These are phyloP conservation scores for Plantago major DNA, from an alignment of 257 asterid species.

Conservation along the genomic window DNA sequence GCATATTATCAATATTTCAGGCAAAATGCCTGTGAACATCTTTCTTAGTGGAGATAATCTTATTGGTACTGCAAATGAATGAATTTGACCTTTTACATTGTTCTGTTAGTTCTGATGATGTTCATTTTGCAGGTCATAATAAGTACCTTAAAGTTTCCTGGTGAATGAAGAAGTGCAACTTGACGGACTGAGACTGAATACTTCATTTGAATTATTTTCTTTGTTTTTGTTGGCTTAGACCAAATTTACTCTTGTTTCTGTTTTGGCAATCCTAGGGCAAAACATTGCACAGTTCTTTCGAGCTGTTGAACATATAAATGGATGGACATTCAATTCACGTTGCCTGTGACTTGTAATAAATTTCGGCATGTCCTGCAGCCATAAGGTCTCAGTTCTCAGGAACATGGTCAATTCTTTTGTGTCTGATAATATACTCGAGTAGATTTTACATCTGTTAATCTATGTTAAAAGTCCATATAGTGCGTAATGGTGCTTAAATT, in stretches of 20 bases:
- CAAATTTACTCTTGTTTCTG: conserved; percentile 7
- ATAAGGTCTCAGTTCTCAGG: too few species aligned
- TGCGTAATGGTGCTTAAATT: too few species aligned
- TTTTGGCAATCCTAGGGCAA: conserved; percentile 4
- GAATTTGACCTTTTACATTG: too few species aligned
- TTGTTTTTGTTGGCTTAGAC: conserved; percentile 13
- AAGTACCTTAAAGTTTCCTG: background rate
- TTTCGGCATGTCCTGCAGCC: background rate
- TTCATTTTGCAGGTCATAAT: conserved; percentile 23
- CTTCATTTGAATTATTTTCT: conserved; percentile 11
- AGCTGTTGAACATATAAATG: background rate
- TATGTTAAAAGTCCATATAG: too few species aligned
- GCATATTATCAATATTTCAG: too few species aligned
- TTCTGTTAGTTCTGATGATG: conserved; percentile 9
- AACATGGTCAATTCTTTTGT: too few species aligned
- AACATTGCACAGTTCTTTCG: too few species aligned
- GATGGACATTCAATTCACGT: background rate
- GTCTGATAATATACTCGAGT: too few species aligned
- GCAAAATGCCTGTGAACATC: too few species aligned
- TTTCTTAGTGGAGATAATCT: too few species aligned
- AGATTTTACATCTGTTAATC: too few species aligned
- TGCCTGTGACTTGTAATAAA: background rate
- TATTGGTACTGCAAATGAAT: too few species aligned
- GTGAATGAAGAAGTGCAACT: conserved; percentile 23
- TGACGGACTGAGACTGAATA: background rate